These are phyloP conservation scores for Exserohilum turcica DNA, from an alignment of 2,329 filamentous ascomycete species.

Conservation along the genomic window DNA sequence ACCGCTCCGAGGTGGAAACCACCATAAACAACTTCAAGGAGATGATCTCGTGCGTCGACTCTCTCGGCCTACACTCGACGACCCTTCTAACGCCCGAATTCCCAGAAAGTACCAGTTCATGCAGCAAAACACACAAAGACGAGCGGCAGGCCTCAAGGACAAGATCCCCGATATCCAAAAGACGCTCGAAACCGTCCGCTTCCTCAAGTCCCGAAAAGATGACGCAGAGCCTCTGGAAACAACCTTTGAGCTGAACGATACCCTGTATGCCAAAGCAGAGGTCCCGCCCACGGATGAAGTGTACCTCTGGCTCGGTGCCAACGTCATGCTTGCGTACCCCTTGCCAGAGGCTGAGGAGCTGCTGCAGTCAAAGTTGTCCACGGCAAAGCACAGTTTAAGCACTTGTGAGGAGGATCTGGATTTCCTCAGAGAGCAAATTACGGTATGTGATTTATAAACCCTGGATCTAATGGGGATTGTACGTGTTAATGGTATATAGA, in stretches of 20 bases:
- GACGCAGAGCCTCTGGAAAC: conserved; percentile 76
- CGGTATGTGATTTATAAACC: conserved; percentile 61
- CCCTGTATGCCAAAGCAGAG: conserved; percentile 85
- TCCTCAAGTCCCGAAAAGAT: conserved; percentile 77
- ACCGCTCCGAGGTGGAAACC: conserved; percentile 76
- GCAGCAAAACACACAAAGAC: conserved; percentile 89
- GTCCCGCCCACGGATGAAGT: conserved; percentile 87
- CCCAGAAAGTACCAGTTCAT: conserved; percentile 99
- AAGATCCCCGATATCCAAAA: conserved; percentile 98
- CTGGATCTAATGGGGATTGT: too few relatives aligned
- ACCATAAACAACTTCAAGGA: conserved; percentile 86
- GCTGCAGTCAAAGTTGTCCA: conserved; percentile 74
- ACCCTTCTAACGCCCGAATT: conserved; percentile 13
- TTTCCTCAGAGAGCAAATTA: conserved; percentile 95
- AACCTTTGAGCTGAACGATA: conserved; percentile 96
- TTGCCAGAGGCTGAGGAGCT: conserved; percentile 84
- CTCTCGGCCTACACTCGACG: not conserved
- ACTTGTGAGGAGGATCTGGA: conserved; percentile 97
- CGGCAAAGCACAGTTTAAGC: conserved; percentile 77
- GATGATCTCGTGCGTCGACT: conserved; percentile 77
- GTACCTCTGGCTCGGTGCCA: conserved; percentile 97
- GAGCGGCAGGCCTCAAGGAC: conserved; percentile 80
- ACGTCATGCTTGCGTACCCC: conserved; percentile 96
- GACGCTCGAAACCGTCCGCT: conserved; percentile 88
- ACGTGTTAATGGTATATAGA: conserved; percentile 59